phyloP scores from a whole-genome alignment of 306 rosid genomes.

The Argentina anserina region DNA sequence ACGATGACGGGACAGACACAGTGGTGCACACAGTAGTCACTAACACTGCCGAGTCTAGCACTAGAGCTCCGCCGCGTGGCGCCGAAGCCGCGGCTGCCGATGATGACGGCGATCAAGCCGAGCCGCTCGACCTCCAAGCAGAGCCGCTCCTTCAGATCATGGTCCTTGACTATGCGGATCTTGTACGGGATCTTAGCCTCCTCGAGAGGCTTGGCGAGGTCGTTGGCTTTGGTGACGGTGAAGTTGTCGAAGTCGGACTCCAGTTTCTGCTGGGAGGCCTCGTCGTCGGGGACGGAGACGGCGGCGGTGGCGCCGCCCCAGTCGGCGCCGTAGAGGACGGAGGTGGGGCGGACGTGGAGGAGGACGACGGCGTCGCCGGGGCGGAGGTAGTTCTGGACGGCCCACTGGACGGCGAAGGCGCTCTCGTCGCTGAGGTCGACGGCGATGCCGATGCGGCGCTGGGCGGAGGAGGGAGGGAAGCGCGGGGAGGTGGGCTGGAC shows the following conservation, averaged over 20 bases:
- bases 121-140: constrained; percentile 78
- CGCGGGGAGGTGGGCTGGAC: constrained; percentile 27
- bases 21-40: constrained; percentile 75
- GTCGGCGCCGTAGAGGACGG: constrained; percentile 80
- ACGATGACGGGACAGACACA: constrained; percentile 79
- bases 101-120: constrained; percentile 64
- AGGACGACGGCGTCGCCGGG: constrained; percentile 86
- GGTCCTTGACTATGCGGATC: constrained; percentile 81
- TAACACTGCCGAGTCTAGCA: constrained; percentile 66
- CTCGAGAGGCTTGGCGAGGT: constrained; percentile 53
- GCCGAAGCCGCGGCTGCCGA: constrained; percentile 79
- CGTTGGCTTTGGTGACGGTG: constrained; percentile 56
- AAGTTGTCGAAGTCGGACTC: constrained; percentile 64
- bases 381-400: constrained; percentile 74
- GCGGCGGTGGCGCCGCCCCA: constrained; percentile 83
- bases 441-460: constrained; percentile 79
- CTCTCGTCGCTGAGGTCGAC: constrained; percentile 84
- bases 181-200: constrained; percentile 55
- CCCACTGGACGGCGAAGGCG: constrained; percentile 80
- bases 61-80: constrained; percentile 40
- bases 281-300: constrained; percentile 45
- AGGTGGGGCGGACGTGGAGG: constrained; percentile 81
- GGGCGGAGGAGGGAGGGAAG: constrained; percentile 57
- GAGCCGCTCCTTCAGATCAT: constrained; percentile 78
- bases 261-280: constrained; percentile 43